Evolutionary conservation across 495 filamentous ascomycete species (phyloP).

Genomic region (Aspergillus nanangensis): DNA sequence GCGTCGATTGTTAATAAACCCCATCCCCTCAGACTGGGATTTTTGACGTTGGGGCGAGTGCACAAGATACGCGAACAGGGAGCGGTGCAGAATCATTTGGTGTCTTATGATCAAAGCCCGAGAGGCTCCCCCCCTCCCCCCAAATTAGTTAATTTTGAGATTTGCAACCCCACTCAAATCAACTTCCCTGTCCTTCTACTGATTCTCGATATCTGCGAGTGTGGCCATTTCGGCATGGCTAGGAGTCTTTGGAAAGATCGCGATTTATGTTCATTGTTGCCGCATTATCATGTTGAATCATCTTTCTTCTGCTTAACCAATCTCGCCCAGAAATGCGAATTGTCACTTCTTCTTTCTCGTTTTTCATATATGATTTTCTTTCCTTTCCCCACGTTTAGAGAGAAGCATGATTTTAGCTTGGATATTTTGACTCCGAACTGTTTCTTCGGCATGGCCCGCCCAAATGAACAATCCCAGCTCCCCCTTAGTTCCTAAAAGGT

Average conservation of each 20-base stretch:
- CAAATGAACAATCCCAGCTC: too few species aligned
- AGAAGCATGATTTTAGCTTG: conserved; percentile 4
- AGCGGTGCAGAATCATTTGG: too few species aligned
- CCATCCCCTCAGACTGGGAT: too few species aligned
- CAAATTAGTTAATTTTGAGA: too few species aligned
- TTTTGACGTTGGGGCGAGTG: background rate
- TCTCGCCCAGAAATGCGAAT: conserved; percentile 9
- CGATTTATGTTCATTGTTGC: conserved; percentile 26
- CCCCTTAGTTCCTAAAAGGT: too few species aligned
- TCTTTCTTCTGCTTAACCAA: conserved; percentile 9
- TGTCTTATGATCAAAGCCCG: too few species aligned
- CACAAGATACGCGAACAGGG: too few species aligned
- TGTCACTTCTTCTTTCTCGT: too few species aligned
- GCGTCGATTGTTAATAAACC: too few species aligned
- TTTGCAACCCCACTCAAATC: too few species aligned
- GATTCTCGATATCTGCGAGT: conserved; percentile 14
- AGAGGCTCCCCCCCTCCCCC: too few species aligned
- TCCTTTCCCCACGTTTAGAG: background rate
- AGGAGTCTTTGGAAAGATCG: conserved; percentile 42
- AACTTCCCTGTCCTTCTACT: conserved; percentile 5
- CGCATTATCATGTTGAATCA: conserved; percentile 16
- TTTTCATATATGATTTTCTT: conserved; percentile 1
- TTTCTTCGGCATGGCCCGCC: background rate
- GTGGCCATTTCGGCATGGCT: conserved; percentile 37
- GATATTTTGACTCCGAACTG: background rate